Percentiles rank a stretch among this genome's conserved stretches.
Conservation (phyloP, 768 basidiomycete genomes). For the Boletus reticuloceps region DNA sequence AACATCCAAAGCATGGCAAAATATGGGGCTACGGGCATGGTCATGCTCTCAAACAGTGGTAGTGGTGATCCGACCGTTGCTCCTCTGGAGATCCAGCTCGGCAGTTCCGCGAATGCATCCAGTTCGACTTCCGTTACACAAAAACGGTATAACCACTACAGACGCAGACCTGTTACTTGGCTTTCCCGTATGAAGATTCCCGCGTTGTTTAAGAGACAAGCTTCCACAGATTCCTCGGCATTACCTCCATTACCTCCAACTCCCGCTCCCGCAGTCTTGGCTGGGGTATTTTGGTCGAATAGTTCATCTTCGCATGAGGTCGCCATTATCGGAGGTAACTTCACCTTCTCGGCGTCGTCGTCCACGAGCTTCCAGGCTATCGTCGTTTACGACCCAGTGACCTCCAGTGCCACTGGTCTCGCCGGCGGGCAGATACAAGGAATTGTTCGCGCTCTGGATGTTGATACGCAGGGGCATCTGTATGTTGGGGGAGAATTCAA, state of each 20-base stretch:
- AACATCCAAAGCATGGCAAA: conserved; percentile 52
- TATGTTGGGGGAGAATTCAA: conserved; percentile 88
- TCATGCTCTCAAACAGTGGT: conserved; percentile 71
- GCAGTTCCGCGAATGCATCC: conserved; percentile 33
- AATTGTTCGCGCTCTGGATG: conserved; percentile 71
- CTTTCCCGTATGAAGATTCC: conserved; percentile 46
- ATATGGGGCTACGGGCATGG: conserved; percentile 79
- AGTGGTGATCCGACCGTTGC: conserved; percentile 51
- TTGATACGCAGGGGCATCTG: conserved; percentile 57
- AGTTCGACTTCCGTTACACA: conserved; percentile 31
- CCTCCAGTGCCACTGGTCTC: conserved; percentile 50
- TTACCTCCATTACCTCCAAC: conserved; percentile 58
- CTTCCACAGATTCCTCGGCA: conserved; percentile 40
- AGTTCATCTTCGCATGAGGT: conserved; percentile 60
- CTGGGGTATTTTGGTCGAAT: conserved; percentile 91
- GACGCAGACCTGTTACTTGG: conserved; percentile 43
- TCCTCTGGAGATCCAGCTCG: conserved; percentile 60
- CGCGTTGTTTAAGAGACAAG: conserved; percentile 49
- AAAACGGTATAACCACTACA: conserved; percentile 39
- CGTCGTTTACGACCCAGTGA: conserved; percentile 65
- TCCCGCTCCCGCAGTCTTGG: conserved; percentile 76
- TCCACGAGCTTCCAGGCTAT: conserved; percentile 49
- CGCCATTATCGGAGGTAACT: conserved; percentile 88
- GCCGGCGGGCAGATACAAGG: conserved; percentile 67
- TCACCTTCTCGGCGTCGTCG: conserved; percentile 53